These are phyloP conservation scores for Clarireedia homoeocarpa DNA, from an alignment of 2,329 filamentous ascomycete species.

Conservation along the genomic window DNA sequence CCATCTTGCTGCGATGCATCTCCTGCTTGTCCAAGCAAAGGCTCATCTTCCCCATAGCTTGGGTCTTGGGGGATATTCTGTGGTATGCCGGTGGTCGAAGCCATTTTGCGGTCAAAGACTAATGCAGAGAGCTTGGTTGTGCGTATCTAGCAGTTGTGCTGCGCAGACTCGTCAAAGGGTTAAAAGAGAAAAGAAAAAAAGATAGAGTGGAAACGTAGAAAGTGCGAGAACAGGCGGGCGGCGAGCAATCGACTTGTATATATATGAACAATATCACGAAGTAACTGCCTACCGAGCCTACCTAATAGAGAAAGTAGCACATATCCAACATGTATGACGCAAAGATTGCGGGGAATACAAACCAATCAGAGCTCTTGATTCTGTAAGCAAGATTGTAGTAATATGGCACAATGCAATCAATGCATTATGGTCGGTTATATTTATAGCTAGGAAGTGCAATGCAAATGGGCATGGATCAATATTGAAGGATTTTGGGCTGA, in stretches of 20 bases:
- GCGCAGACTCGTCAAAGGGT: background rate
- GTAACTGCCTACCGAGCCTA: background rate
- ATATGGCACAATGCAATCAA: background rate
- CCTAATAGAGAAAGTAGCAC: background rate
- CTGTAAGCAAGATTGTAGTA: background rate
- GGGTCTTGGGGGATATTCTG: conserved; percentile 23
- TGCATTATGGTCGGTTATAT: no score
- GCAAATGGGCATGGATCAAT: no score
- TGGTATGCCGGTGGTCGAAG: conserved; percentile 61
- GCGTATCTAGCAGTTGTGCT: no score
- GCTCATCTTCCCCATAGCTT: conserved; percentile 49
- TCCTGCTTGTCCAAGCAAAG: conserved; percentile 61
- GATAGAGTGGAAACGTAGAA: no score
- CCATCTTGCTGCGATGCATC: conserved; percentile 64
- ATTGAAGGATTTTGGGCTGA: no score
- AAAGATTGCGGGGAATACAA: conserved; percentile 3
- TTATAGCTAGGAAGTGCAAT: no score
- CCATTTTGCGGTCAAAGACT: conserved; percentile 39
- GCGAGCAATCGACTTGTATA: no score
- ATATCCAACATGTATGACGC: conserved; percentile 1
- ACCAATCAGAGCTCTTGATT: conserved; percentile 7
- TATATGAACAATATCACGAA: background rate
- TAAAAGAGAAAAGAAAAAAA: no score
- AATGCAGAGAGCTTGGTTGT: background rate
- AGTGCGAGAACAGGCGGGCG: no score